Conservation (phyloP, 345 rosid genomes). For the Hibiscus syriacus region DNA sequence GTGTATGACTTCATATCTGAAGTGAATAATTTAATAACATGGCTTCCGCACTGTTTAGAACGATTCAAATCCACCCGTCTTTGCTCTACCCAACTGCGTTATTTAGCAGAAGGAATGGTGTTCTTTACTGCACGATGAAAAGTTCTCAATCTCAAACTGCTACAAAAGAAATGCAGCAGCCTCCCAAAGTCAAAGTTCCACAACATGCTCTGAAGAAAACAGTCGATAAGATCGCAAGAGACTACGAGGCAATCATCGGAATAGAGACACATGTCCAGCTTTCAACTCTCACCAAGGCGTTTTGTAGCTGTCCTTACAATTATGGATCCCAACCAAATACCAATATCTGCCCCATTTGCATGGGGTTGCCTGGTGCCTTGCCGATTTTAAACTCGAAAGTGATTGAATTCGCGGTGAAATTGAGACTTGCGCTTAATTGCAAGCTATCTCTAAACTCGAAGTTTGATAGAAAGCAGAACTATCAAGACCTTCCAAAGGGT, state of each 20-base stretch:
- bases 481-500: conserved; percentile 96
- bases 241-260: conserved; percentile 81
- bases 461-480: conserved; percentile 92
- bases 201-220: conserved; percentile 37
- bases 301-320: conserved; percentile 78
- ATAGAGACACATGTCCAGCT: conserved; percentile 97
- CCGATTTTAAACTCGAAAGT: conserved; percentile 84
- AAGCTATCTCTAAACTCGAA: conserved; percentile 70
- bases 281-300: conserved; percentile 79
- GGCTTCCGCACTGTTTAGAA: conserved; percentile 56
- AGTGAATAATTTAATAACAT: conserved; percentile 19
- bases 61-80: conserved; percentile 43
- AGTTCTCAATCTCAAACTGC: conserved; percentile 40
- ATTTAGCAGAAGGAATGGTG: conserved; percentile 36
- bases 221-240: conserved; percentile 42
- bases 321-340: conserved; percentile 75
- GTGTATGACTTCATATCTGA: conserved; percentile 7
- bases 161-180: conserved; percentile 41
- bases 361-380: conserved; percentile 96
- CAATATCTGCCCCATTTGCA: conserved; percentile 76
- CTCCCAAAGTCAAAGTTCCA: conserved; percentile 34
- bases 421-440: conserved; percentile 88
- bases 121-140: conserved; percentile 37
- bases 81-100: conserved; percentile 34
- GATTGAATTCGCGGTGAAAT: conserved; percentile 70